A percentile compares a stretch with the other conserved stretches of the same genome.
These are phyloP conservation scores for Colletotrichum somersetense DNA, from an alignment of 2,329 filamentous ascomycete species.

Conservation along the genomic window DNA sequence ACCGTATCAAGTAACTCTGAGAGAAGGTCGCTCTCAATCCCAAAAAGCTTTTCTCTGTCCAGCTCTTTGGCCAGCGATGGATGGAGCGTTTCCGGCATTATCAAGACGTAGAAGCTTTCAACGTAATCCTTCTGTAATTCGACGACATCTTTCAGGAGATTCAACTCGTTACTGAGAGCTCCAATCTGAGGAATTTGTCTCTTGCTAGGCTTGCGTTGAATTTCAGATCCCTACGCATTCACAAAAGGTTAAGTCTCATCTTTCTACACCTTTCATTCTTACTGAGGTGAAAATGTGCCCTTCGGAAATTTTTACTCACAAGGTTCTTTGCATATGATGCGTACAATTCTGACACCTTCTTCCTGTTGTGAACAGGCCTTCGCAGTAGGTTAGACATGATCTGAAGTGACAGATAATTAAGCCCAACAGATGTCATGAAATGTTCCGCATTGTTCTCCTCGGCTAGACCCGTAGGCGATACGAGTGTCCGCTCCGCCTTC, in stretches of 20 bases:
- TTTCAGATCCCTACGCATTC: constrained; percentile 24
- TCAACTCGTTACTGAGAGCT: constrained; percentile 28
- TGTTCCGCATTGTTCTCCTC: constrained; percentile 1
- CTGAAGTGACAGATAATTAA: constrained; percentile 20
- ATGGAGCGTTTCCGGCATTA: constrained; percentile 3
- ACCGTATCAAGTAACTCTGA: not conserved
- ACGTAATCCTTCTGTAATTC: constrained; percentile 9
- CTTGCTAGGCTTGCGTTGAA: constrained; percentile 24
- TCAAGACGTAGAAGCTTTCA: not conserved
- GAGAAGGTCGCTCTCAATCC: constrained; percentile 5
- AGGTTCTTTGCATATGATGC: constrained; percentile 22
- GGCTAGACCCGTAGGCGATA: not conserved
- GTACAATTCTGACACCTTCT: constrained; percentile 28
- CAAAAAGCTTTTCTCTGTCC: constrained; percentile 6
- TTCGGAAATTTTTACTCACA: not conserved
- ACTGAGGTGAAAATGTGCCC: too few species aligned
- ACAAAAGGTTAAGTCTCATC: too few species aligned
- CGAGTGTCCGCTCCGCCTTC: constrained; percentile 28
- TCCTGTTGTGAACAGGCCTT: constrained; percentile 17
- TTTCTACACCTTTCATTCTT: too few species aligned
- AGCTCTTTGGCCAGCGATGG: not conserved
- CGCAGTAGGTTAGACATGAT: constrained; percentile 32
- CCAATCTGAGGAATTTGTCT: constrained; percentile 18
- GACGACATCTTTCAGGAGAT: constrained; percentile 19
- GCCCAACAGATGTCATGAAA: constrained; percentile 30